phyloP scores from a whole-genome alignment of 805 yeast genomes.

The Candida silvicultrix region DNA sequence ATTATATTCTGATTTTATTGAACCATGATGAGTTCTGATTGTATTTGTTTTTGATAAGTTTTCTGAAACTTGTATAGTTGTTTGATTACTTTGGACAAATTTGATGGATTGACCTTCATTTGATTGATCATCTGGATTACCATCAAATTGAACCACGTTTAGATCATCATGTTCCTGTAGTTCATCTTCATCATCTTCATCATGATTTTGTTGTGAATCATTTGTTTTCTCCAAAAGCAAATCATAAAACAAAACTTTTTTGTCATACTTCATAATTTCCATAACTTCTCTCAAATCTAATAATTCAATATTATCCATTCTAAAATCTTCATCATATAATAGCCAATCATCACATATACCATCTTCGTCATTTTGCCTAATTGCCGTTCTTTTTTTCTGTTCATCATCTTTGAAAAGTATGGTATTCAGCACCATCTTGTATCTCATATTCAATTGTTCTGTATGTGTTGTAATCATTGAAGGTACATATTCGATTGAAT shows the following conservation, averaged over 20 bases:
- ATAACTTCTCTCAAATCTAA: conserved; percentile 28
- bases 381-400: conserved; percentile 17
- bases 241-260: conserved; percentile 29
- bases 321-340: conserved; percentile 30
- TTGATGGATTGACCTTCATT: conserved; percentile 8
- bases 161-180: conserved; percentile 11
- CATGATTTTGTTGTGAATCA: conserved; percentile 16
- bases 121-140: conserved; percentile 4
- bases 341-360: conserved; percentile 34
- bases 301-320: conserved; percentile 29
- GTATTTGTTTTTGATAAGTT: conserved; percentile 19
- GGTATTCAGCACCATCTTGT: conserved; percentile 13
- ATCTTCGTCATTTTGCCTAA: conserved; percentile 20
- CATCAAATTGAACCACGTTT: conserved; percentile 21
- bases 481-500: background rate
- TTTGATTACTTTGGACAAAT: conserved; percentile 14
- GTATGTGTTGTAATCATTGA: conserved; percentile 3
- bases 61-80: conserved; percentile 14
- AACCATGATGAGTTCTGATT: conserved; percentile 13
- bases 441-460: conserved; percentile 3
- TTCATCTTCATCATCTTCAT: conserved; percentile 5
- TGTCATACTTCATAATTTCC: conserved; percentile 19
- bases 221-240: conserved; percentile 1
- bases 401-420: conserved; percentile 16
- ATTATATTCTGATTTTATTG: conserved; percentile 19